Conservation (phyloP, 177 flowering plant species). For the Telopea speciosissima region DNA sequence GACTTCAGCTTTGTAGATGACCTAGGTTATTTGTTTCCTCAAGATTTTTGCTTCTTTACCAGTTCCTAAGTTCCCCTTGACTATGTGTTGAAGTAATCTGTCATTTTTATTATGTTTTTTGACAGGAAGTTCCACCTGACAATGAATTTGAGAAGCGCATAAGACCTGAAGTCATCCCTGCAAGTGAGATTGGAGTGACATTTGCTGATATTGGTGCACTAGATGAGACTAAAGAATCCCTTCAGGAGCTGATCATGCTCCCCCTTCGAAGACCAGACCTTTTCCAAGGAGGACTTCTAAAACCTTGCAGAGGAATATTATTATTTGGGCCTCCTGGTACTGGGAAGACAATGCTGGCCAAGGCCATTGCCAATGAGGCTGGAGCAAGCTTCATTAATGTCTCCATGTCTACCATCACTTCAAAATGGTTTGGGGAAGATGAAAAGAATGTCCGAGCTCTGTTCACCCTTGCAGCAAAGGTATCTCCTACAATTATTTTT, state of each 20-base stretch:
- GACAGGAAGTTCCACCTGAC: slow-evolving; percentile 75
- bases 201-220: slow-evolving; percentile 94
- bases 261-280: slow-evolving; percentile 94
- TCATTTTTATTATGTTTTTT: not conserved
- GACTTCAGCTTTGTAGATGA: too few relatives aligned
- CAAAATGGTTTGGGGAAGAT: slow-evolving; percentile 99
- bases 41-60: not conserved
- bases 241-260: slow-evolving; percentile 95
- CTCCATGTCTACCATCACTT: slow-evolving; percentile 97
- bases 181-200: slow-evolving; percentile 75
- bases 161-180: slow-evolving; percentile 92
- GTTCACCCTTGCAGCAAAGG: slow-evolving; percentile 90
- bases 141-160: slow-evolving; percentile 97
- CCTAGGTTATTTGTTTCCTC: not conserved
- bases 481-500: slow-evolving; percentile 94
- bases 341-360: slow-evolving; percentile 98
- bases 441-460: slow-evolving; percentile 95
- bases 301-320: slow-evolving; percentile 90
- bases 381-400: slow-evolving; percentile 98
- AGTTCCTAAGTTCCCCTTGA: not conserved
- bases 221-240: slow-evolving; percentile 81
- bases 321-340: slow-evolving; percentile 99
- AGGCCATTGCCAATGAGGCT: slow-evolving; percentile 95
- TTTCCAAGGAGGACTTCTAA: slow-evolving; percentile 82
- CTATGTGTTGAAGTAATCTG: not conserved